These are phyloP conservation scores for Theobroma cacao DNA, from an alignment of 345 rosid species.

Conservation along the genomic window DNA sequence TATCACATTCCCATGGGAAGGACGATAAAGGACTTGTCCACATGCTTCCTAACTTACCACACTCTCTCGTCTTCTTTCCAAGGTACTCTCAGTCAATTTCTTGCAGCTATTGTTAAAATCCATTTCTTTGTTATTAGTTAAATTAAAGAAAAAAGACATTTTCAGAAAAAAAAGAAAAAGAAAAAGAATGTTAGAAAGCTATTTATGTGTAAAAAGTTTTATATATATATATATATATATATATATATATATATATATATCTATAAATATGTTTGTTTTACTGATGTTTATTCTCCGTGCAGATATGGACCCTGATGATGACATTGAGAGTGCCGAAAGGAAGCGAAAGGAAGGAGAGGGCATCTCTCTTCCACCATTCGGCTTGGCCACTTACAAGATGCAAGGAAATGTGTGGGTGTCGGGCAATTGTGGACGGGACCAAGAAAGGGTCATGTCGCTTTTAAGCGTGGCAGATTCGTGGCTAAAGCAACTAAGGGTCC, in stretches of 20 bases:
- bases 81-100: conserved; percentile 40
- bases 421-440: conserved; percentile 75
- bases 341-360: conserved; percentile 67
- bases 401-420: conserved; percentile 93
- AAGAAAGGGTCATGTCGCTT: conserved; percentile 73
- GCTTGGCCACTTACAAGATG: conserved; percentile 97
- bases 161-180: no score
- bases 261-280: background rate
- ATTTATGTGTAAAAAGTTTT: background rate
- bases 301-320: conserved; percentile 84
- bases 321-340: conserved; percentile 36
- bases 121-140: background rate
- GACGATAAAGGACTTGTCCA: conserved; percentile 93
- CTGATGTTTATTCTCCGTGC: background rate
- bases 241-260: no score
- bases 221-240: no score
- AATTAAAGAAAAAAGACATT: no score
- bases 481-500: conserved; percentile 94
- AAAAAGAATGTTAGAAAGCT: background rate
- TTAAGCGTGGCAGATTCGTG: conserved; percentile 96
- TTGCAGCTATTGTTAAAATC: background rate
- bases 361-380: conserved; percentile 75
- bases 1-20: conserved; percentile 99
- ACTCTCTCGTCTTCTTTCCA: conserved; percentile 94
- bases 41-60: conserved; percentile 95